Base-by-base conservation (phyloP, 108 stramenopile species). In the Nannochloropsis gaditana region DNA sequence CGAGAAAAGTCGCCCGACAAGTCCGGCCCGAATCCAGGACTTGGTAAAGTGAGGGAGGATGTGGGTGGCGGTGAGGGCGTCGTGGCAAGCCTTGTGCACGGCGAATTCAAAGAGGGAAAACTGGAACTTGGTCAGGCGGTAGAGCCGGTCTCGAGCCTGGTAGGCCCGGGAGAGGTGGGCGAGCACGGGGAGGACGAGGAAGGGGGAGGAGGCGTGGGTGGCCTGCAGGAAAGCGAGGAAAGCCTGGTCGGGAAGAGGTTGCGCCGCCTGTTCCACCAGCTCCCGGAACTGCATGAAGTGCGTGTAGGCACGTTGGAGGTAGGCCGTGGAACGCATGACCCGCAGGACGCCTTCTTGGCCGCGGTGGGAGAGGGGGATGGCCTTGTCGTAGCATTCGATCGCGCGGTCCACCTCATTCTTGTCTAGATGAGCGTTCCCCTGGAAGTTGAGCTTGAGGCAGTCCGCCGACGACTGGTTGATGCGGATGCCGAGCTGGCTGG, bases 351-450 rank as follows among this genome's bases (percentile, higher is more conserved):
- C 90, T 45, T 90, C 89, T 44, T 90, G 90, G 44, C 89, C 90
- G 5, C 43, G 43, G 87, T 87, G 86, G 15, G 89, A 89, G n/a
- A 83, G 84, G 80, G 86, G 80, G 79, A 90, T 87, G 43, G 90
- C 90, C 79, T 90, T 90, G 79, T 90, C 83, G 86, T 90, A 90
- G 88, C 87, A 90, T 41, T 87, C 90, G 59, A 90, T 90, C 9
- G 90, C 90, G 79, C 85, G 45, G 2, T 83, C 82, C 41, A 90
- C 90, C 80, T 89, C 90, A 45, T 89, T 89, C 43, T 86, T 89
- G 85, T 89, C 83, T 59, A 90, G 79, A 21, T 89, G 85, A 3
- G 84, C 83, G 79, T 90, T 90, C 15, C 89, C 90, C 42, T 87
- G 80, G 83, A 88, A 90, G 85, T 89, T 90, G 82, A 86, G 85